Evolutionary conservation across 768 basidiomycete species (phyloP), one percentile per base, ranked within the genome.

Genomic region (Cubamyces sp.): DNA sequence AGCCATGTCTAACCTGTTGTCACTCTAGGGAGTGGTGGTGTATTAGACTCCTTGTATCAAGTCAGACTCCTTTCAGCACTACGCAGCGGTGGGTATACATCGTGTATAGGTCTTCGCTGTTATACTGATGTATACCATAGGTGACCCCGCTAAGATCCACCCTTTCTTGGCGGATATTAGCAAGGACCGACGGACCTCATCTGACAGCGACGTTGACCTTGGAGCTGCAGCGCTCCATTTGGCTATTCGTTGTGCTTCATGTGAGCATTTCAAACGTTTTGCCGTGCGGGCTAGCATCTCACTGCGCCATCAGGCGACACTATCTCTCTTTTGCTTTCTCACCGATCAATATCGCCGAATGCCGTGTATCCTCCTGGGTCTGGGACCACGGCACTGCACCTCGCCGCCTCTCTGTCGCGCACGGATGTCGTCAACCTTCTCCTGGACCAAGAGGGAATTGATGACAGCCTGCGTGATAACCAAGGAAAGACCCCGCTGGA

Each of bases 321-420:
- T 0, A 81, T 93, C 15, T 73, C 83, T 12, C 75, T 92, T 0
- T 77, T 93, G 14, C 79, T 93, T 28, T 82, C 84, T 0, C 85
- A 93, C 70, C 83, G 88, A 41, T 84, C 87, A 21, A 91, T 94
- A 39, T 90, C 89, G 47, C 90, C 91, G 0, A 93, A 92, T 66
- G 87, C 87, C 5, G 71, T 88, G 0, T 86, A 92, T 64, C 92
- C 92, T 0, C 84, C 85, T 0, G 85, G 81, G 0, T 88, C 90
- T 0, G 88, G 89, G 1, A 81, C 79, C 4, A 92, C 90, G 0
- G 87, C 93, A 0, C 79, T 94, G 0, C 85, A 87, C 80, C 71
- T 95, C 74, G 81, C 87, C 74, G 87, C 91, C 0, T 84, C 87
- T 0, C 78, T 94, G 1, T 91, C 88, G 3, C 79, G 92, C 25